These are phyloP conservation scores for Heracleum sosnowskyi DNA, from an alignment of 129 eudicot genomes.

Conservation along the genomic window DNA sequence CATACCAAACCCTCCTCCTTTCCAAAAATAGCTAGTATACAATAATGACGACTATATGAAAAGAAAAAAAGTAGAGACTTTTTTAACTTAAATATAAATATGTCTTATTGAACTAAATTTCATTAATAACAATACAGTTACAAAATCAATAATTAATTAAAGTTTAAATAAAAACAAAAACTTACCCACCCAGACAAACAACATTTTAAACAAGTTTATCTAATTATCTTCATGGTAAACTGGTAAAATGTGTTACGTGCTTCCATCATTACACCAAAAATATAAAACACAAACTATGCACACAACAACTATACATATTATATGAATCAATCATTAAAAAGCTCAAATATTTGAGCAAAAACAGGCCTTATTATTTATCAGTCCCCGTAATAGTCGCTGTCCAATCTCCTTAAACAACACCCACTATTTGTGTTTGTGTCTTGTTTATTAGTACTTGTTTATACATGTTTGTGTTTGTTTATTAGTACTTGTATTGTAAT, in stretches of 20 bases:
- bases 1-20: too few species aligned
- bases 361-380: constrained; percentile 10
- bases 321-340: neutral
- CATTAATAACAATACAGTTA: too few species aligned
- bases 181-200: neutral
- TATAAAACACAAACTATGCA: too few species aligned
- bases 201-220: neutral
- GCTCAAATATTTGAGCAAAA: neutral
- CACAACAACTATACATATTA: neutral
- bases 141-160: too few species aligned
- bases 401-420: neutral
- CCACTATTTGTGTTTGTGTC: neutral
- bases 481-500: neutral
- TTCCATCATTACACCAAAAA: neutral
- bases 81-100: too few species aligned
- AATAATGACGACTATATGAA: too few species aligned
- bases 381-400: constrained; percentile 23
- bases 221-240: too few species aligned
- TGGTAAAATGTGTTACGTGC: neutral
- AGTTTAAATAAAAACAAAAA: too few species aligned
- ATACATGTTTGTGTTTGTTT: neutral
- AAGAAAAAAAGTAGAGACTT: too few species aligned
- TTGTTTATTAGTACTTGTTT: neutral
- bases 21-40: too few species aligned
- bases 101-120: too few species aligned